phyloP scores from a whole-genome alignment of 805 yeast genomes.

The Saccharomyces jurei region DNA sequence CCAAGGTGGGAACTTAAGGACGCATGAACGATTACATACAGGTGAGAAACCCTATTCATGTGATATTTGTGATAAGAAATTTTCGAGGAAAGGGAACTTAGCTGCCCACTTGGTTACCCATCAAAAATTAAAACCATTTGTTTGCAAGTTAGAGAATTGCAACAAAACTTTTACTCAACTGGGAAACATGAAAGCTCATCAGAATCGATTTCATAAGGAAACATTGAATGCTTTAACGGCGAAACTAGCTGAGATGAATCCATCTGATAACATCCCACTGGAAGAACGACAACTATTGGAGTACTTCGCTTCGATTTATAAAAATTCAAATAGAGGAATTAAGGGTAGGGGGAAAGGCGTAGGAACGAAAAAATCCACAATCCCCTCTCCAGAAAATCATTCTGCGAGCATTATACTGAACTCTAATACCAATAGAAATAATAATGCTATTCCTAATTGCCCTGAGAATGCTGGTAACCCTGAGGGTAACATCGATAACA shows the following conservation, averaged over 20 bases:
- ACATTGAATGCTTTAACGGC: slow-evolving; percentile 62
- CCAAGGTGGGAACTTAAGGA: slow-evolving; percentile 82
- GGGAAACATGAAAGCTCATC: slow-evolving; percentile 91
- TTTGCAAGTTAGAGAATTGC: slow-evolving; percentile 75
- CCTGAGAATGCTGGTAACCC: neutral
- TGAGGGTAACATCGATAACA: neutral
- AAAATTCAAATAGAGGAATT: slow-evolving; percentile 84
- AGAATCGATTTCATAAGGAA: slow-evolving; percentile 74
- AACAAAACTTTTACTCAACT: slow-evolving; percentile 81
- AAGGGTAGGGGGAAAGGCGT: slow-evolving; percentile 73
- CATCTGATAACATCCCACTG: slow-evolving; percentile 41
- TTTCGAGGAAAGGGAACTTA: slow-evolving; percentile 85
- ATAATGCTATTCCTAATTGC: neutral
- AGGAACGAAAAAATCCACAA: slow-evolving; percentile 6
- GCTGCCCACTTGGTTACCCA: slow-evolving; percentile 85
- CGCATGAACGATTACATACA: slow-evolving; percentile 79
- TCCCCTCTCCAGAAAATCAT: neutral
- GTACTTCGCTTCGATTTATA: slow-evolving; percentile 75
- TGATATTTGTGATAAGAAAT: slow-evolving; percentile 62
- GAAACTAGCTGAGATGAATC: slow-evolving; percentile 55
- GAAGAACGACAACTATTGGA: slow-evolving; percentile 62
- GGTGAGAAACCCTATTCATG: slow-evolving; percentile 89
- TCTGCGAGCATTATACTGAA: neutral
- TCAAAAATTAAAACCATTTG: slow-evolving; percentile 66
- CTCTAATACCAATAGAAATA: neutral